Evolutionary conservation across 371 early-diverging fungal species (phyloP).

Genomic region (Apophysomyces sp.): DNA sequence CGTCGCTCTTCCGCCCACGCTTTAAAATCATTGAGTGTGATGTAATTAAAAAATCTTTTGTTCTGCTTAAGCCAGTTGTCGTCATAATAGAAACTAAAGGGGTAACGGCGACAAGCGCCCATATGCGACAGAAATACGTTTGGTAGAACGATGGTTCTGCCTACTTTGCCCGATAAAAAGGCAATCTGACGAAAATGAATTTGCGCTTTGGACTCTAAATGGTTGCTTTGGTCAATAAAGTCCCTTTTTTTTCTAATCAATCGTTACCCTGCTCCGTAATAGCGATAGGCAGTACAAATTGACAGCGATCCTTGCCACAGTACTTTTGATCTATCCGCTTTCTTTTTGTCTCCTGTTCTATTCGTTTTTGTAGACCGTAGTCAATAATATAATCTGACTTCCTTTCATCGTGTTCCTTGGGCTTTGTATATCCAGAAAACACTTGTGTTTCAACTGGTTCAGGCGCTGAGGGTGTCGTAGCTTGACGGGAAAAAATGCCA

Average conservation of each 20-base stretch:
- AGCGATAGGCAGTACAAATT: conserved; percentile 28
- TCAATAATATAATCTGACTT: background rate
- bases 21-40: conserved; percentile 29
- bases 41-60: conserved; percentile 22
- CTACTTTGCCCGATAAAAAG: conserved; percentile 25
- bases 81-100: conserved; percentile 34
- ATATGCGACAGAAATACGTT: conserved; percentile 30
- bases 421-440: background rate
- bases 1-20: conserved; percentile 24
- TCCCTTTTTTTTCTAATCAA: background rate
- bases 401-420: background rate
- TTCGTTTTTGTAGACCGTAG: background rate
- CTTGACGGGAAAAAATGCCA: background rate
- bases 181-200: conserved; percentile 37
- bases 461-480: background rate
- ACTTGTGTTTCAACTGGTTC: background rate
- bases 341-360: background rate
- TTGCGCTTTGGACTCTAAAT: conserved; percentile 16
- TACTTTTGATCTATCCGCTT: background rate
- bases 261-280: conserved; percentile 19
- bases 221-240: background rate
- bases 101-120: conserved; percentile 23
- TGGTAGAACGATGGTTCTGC: conserved; percentile 33
- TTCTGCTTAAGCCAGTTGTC: conserved; percentile 18
- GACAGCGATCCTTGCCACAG: conserved; percentile 29